Evolutionary conservation across 2,329 filamentous ascomycete genomes (phyloP), one percentile per base, ranked within the genome.

Genomic region (Exophiala calicioides): DNA sequence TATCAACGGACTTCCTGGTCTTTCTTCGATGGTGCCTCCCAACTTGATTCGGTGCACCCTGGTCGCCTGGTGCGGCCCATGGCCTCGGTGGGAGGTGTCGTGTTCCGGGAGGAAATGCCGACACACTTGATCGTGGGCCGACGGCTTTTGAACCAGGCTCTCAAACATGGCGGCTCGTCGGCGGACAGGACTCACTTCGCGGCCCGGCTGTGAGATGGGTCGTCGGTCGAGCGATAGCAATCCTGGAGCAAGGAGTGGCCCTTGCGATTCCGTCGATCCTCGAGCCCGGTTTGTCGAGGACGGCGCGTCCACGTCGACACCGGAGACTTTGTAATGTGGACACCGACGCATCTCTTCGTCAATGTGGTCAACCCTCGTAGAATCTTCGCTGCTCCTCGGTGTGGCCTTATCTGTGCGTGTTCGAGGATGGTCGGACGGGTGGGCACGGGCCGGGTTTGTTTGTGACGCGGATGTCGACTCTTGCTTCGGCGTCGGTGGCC

Each of bases 81-180:
- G 18, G 18, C 37, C 44, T 19, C 30, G 26, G 7, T 27, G 32
- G 13, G 40, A 19, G 13, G 27, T 18, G 9, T 44, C 34, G 16
- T 38, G 30, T 8, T 15, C 31, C 12, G 39, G 40, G n/a, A 24
- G 35, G 24, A 34, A 37, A 33, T 44, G 24, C 18, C 29, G 34
- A 44, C 39, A 47, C 15, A 24, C 24, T n/a, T 33, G n/a, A n/a
- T 49, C 48, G 27, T 52, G 42, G 12, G 20, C 36, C 1, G 16
- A 26, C 15, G 39, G 38, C 34, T 31, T 47, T 19, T 33, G 30
- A 23, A 32, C 45, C 4, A 57, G 43, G 13, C 51, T 54, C 30
- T 57, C 54, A 40, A 55, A 55, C 24, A 57, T 45, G 39, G 54
- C 54, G 24, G 54, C 49, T 44, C 41, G 44, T 39, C 47, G 45